A percentile compares a stretch with the other conserved stretches of the same genome.
Conservation (phyloP, 2,329 filamentous ascomycete species). For the Arthrinium phaeospermum region DNA sequence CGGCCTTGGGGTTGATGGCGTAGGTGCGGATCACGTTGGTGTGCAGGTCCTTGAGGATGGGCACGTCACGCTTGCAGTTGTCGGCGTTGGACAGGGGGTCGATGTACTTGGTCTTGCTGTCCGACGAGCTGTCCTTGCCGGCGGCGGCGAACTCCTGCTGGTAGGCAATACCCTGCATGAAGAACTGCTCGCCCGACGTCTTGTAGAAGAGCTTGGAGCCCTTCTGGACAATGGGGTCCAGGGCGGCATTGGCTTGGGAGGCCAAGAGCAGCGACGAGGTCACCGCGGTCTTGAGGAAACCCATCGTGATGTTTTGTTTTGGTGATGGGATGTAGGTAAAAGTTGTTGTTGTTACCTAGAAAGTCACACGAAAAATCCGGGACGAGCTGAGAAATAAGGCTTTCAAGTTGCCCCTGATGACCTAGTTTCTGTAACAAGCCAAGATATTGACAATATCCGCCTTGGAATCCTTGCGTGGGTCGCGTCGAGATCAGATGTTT, state of each 20-base stretch:
- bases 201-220: constrained; percentile 70
- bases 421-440: constrained; percentile 14
- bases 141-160: constrained; percentile 64
- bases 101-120: constrained; percentile 55
- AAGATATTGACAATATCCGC: constrained; percentile 1
- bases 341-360: background rate
- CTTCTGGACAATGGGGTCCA: constrained; percentile 42
- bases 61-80: constrained; percentile 73
- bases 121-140: constrained; percentile 37
- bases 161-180: constrained; percentile 78
- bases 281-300: constrained; percentile 36
- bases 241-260: constrained; percentile 29
- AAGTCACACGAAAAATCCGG: background rate
- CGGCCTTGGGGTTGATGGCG: constrained; percentile 70
- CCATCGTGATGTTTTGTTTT: constrained; percentile 31
- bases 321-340: background rate
- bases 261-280: constrained; percentile 37
- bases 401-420: constrained; percentile 21
- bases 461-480: constrained; percentile 11
- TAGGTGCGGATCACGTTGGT: constrained; percentile 83
- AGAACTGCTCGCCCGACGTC: constrained; percentile 52
- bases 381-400: background rate
- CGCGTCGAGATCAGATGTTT: constrained; percentile 11
- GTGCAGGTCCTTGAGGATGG: constrained; percentile 66
- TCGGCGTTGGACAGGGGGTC: constrained; percentile 71